Evolutionary conservation across 257 asterid genomes (phyloP), one percentile per base, ranked within the genome.

Genomic region (Solanum stenotomum): DNA sequence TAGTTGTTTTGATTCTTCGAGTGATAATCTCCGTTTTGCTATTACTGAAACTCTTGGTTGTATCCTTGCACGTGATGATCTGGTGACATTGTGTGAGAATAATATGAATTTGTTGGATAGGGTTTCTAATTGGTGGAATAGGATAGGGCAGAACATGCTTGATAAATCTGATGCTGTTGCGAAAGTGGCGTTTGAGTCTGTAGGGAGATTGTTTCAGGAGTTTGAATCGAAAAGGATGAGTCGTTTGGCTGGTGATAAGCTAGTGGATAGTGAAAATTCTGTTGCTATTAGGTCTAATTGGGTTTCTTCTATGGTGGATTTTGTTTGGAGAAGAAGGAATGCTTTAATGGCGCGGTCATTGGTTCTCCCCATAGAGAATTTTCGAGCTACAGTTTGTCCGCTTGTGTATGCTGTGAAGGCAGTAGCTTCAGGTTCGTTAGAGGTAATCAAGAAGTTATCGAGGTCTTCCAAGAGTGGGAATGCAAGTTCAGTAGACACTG

Each of bases 191-290:
- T 96, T 95, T 81, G 98, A 95, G 87, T 93, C 98, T 18, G 91
- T 96, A 3, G 98, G 98, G 25, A 93, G 94, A 35, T 89, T 96
- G 88, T 96, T 96, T 91, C 98, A 95, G 91, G 98, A 96, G 90
- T 94, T 96, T 46, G 99, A 96, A 83, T 93, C 99, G 1, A 96
- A 96, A 89, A 90, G 96, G 87, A 95, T 95, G 99, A 96, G 99
- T 71, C 91, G 99, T 49, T 93, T 96, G 65, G 99, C 99, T 3
- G 98, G 99, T 11, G 99, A 96, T 90, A 96, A 96, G 91, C 93
- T 96, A n/a, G 94, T 96, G 40, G 98, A 93, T 90, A 96, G 96
- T 68, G 99, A 96, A 87, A 96, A 96, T 35, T 94, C 98, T 0
- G 98, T 96, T 5, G 98, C 98, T 14, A 93, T 96, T 87, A 90